Base-by-base conservation (phyloP, 2,329 filamentous ascomycete genomes). In the Xylariaceae sp. region DNA sequence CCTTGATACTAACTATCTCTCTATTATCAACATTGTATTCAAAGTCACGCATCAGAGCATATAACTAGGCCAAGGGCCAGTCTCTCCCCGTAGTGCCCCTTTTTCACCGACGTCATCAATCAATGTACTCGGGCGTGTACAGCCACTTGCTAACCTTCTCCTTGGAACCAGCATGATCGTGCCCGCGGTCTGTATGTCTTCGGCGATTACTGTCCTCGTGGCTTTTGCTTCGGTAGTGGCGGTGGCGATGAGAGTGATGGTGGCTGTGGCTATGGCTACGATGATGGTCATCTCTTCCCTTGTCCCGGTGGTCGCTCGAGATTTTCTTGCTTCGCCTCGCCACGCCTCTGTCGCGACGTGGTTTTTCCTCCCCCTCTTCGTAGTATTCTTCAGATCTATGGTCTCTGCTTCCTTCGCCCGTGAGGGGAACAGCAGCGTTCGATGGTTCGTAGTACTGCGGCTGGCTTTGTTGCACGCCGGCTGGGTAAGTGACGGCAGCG, bases 111-210 rank as follows among this genome's bases (percentile, higher is more conserved):
- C n/a, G n/a, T n/a, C n/a, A n/a, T n/a, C n/a, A n/a, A n/a, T n/a
- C n/a, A n/a, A n/a, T n/a, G n/a, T n/a, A n/a, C n/a, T 19, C 31
- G 40, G 9, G 33, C 21, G 14, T 21, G 19, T 33, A 8, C 11
- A 53, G 6, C 50, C 50, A 53, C 2, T 39, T 33, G 24, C 19
- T 40, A 7, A 53, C 41, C 28, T 53, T 34, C n/a, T 39, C 43
- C n/a, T 34, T 17, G 21, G 23, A 16, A n/a, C 3, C 9, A 11
- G 1, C 19, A 12, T 29, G 8, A 6, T 21, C 17, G 16, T 37
- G 7, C 21, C 21, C 21, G 19, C 23, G 17, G 17, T 16, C 31
- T 26, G 31, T 17, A n/a, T 53, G 17, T 4, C 9, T 29, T 21
- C 19, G 24, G 14, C 6, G 33, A 12, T 17, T 28, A 33, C 19